A percentile compares a stretch with the other conserved stretches of the same genome.
Conservation (phyloP, 139 green algal genomes). For the Mesostigma viride region DNA sequence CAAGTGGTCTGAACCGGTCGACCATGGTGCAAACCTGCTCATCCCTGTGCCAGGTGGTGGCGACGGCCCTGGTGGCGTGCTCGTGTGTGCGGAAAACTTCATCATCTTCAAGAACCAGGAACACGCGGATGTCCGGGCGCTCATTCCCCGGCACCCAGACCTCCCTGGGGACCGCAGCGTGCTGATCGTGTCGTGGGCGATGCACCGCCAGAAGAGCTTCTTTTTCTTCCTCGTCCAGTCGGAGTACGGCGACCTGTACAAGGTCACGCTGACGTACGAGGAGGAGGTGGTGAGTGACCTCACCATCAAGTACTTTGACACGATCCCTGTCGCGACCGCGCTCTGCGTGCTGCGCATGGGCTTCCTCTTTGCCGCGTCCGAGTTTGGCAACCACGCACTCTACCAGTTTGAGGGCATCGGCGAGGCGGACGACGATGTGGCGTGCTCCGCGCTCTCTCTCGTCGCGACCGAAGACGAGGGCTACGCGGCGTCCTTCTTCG, state of each 20-base stretch:
- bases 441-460: conserved; percentile 50
- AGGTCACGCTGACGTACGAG: conserved; percentile 40
- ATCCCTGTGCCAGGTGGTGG: conserved; percentile 81
- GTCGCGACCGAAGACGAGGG: conserved; percentile 79
- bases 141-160: conserved; percentile 77
- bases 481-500: conserved; percentile 75
- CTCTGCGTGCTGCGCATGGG: conserved; percentile 87
- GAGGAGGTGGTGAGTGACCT: conserved; percentile 70
- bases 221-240: conserved; percentile 92
- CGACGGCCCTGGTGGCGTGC: conserved; percentile 75
- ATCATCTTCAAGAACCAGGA: conserved; percentile 81
- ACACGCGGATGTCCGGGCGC: conserved; percentile 58
- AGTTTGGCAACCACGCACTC: conserved; percentile 91
- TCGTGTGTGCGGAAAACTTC: conserved; percentile 96
- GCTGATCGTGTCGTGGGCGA: conserved; percentile 71
- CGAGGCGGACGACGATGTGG: conserved; percentile 82
- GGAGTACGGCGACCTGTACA: conserved; percentile 98
- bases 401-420: conserved; percentile 94
- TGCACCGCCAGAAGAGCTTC: conserved; percentile 74
- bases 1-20: conserved; percentile 73
- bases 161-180: conserved; percentile 72
- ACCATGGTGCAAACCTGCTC: conserved; percentile 93
- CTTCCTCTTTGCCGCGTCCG: conserved; percentile 91
- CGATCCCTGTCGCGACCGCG: conserved; percentile 62
- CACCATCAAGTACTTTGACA: conserved; percentile 96